Conservation (phyloP, 352 stramenopile genomes). For the Pythium pyrilobum region DNA sequence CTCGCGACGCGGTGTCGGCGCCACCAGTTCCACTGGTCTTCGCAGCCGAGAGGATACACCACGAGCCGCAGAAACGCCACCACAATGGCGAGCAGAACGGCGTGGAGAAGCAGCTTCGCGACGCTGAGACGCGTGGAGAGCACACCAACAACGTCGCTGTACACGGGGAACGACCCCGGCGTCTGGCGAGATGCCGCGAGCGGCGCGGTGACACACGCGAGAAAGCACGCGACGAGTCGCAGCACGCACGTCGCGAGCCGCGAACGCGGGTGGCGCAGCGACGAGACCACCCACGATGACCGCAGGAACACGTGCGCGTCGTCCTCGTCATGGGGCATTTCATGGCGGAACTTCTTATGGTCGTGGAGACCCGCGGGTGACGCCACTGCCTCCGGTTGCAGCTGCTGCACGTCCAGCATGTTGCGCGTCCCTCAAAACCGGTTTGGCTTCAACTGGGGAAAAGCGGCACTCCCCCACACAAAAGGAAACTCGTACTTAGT, state of each 20-base stretch:
- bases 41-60: constrained; percentile 29
- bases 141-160: constrained; percentile 23
- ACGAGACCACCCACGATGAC: constrained; percentile 27
- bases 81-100: constrained; percentile 7
- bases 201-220: constrained; percentile 34
- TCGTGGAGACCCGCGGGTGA: not conserved
- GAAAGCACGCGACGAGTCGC: constrained; percentile 33
- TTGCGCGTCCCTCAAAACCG: not conserved
- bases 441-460: not conserved
- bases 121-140: constrained; percentile 16
- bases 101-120: constrained; percentile 34
- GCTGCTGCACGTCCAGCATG: constrained; percentile 1
- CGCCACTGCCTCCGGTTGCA: not conserved
- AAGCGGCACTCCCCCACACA: not conserved
- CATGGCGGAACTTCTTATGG: not conserved
- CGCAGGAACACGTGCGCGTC: constrained; percentile 9
- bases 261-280: constrained; percentile 35
- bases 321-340: not conserved
- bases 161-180: constrained; percentile 35
- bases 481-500: not conserved
- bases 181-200: constrained; percentile 26
- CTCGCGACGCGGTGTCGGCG: constrained; percentile 24
- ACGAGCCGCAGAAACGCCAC: constrained; percentile 35
- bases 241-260: constrained; percentile 28
- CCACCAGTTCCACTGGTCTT: constrained; percentile 47